phyloP scores from a whole-genome alignment of 495 filamentous ascomycete species.

The Neurospora terricola region DNA sequence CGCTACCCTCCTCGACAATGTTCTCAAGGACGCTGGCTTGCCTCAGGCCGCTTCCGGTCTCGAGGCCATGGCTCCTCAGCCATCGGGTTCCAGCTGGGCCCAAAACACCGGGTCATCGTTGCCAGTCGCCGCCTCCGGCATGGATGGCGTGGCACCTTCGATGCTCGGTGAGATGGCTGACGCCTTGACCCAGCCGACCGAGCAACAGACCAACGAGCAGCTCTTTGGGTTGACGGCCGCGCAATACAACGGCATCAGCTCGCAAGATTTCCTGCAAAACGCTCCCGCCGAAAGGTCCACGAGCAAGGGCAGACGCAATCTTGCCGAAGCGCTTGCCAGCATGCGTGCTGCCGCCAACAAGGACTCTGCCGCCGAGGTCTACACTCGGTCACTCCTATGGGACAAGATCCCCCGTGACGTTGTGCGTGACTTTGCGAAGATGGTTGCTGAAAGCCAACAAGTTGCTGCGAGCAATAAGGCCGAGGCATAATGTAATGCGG shows the following conservation, averaged over 20 bases:
- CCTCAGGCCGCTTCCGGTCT: conserved; percentile 35
- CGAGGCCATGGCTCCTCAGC: conserved; percentile 38
- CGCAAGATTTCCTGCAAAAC: conserved; percentile 51
- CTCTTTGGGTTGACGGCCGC: conserved; percentile 74
- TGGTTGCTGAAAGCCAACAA: conserved; percentile 56
- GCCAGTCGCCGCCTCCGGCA: conserved; percentile 42
- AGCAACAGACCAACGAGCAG: conserved; percentile 83
- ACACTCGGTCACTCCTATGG: conserved; percentile 89
- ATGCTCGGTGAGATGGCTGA: conserved; percentile 67
- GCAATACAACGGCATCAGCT: conserved; percentile 82
- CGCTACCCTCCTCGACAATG: conserved; percentile 76
- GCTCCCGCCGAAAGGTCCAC: conserved; percentile 36
- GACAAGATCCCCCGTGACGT: conserved; percentile 87
- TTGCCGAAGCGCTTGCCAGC: conserved; percentile 73
- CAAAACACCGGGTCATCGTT: conserved; percentile 30
- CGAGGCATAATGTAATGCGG: conserved; percentile 22
- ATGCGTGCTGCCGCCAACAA: conserved; percentile 57
- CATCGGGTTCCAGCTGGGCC: conserved; percentile 40
- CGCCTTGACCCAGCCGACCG: conserved; percentile 62
- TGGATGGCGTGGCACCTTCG: conserved; percentile 48
- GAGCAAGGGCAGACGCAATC: conserved; percentile 53
- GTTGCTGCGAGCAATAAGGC: conserved; percentile 23
- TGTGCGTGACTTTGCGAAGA: conserved; percentile 81
- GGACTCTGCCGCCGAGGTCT: conserved; percentile 69
- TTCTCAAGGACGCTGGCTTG: conserved; percentile 71